Conservation (phyloP, 495 filamentous ascomycete species). For the Amorphotheca resinae region DNA sequence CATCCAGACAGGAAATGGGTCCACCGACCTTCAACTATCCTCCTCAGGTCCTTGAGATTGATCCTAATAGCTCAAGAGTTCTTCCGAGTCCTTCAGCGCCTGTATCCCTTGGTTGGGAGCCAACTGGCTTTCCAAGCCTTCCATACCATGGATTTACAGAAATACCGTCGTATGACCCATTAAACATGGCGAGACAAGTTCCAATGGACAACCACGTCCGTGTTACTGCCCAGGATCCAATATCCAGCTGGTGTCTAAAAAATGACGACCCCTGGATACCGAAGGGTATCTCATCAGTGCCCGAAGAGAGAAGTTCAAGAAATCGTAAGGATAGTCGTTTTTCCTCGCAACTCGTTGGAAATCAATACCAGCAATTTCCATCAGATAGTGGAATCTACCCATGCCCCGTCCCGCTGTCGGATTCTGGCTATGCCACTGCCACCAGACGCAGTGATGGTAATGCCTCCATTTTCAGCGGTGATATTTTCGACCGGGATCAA, state of each 20-base stretch:
- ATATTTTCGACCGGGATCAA: slow-evolving; percentile 16
- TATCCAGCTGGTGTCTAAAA: slow-evolving; percentile 24
- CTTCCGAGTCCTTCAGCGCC: slow-evolving; percentile 11
- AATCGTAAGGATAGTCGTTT: slow-evolving; percentile 8
- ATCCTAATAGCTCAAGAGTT: slow-evolving; percentile 12
- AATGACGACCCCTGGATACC: slow-evolving; percentile 31
- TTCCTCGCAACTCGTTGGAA: neutral
- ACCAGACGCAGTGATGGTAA: slow-evolving; percentile 25
- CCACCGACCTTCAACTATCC: slow-evolving; percentile 4
- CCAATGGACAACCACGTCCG: slow-evolving; percentile 7
- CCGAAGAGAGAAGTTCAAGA: slow-evolving; percentile 12
- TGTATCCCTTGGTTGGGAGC: slow-evolving; percentile 8
- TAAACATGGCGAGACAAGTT: slow-evolving; percentile 8
- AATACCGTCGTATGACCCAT: slow-evolving; percentile 4
- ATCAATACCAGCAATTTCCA: slow-evolving; percentile 21
- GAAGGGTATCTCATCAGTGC: slow-evolving; percentile 12
- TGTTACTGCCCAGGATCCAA: slow-evolving; percentile 13
- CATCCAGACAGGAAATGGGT: slow-evolving; percentile 15
- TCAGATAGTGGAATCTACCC: slow-evolving; percentile 47
- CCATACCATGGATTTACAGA: slow-evolving; percentile 10
- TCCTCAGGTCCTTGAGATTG: slow-evolving; percentile 19
- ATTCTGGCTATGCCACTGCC: slow-evolving; percentile 52
- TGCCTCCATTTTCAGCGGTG: slow-evolving; percentile 16
- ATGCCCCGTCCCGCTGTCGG: slow-evolving; percentile 34
- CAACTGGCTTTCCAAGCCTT: slow-evolving; percentile 2